These are phyloP conservation scores for Skeletonema marinoi DNA, from an alignment of 108 stramenopile genomes.

Conservation along the genomic window DNA sequence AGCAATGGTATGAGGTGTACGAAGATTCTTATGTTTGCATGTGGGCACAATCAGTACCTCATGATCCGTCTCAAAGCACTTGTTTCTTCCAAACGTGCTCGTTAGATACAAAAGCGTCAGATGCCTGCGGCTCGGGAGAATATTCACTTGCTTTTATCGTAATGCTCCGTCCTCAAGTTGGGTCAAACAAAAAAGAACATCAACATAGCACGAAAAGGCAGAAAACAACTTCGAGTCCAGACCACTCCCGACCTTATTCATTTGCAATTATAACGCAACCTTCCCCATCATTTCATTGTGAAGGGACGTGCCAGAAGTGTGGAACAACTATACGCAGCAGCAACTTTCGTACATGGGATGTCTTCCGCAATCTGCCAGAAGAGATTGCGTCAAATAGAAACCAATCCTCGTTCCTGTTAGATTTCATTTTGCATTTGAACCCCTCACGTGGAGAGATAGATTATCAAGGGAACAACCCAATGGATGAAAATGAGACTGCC, in stretches of 20 bases:
- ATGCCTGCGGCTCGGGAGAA: neutral
- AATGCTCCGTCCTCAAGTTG: conserved; percentile 17
- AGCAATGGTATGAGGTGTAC: conserved; percentile 75
- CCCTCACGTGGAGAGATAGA: neutral
- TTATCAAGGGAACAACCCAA: neutral
- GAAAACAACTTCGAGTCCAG: neutral
- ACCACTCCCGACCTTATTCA: conserved; percentile 11
- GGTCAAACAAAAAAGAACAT: neutral
- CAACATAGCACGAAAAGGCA: conserved; percentile 1
- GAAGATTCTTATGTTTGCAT: conserved; percentile 53
- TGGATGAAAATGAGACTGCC: neutral
- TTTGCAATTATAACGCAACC: conserved; percentile 25
- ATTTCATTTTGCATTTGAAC: conserved; percentile 41
- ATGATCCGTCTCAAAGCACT: neutral
- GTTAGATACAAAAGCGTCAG: neutral
- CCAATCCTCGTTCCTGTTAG: conserved; percentile 4
- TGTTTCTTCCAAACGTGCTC: neutral
- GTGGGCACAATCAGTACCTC: conserved; percentile 34
- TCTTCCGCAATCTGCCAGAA: conserved; percentile 30
- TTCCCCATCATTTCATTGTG: neutral
- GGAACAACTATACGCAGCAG: neutral
- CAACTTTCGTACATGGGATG: conserved; percentile 17
- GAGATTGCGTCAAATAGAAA: conserved; percentile 23
- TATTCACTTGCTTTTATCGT: conserved; percentile 27
- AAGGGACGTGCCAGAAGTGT: conserved; percentile 7